Percentiles rank a stretch among this genome's conserved stretches.
phyloP scores from a whole-genome alignment of 1,284 basidiomycete genomes.

The Cryptococcus sp. region DNA sequence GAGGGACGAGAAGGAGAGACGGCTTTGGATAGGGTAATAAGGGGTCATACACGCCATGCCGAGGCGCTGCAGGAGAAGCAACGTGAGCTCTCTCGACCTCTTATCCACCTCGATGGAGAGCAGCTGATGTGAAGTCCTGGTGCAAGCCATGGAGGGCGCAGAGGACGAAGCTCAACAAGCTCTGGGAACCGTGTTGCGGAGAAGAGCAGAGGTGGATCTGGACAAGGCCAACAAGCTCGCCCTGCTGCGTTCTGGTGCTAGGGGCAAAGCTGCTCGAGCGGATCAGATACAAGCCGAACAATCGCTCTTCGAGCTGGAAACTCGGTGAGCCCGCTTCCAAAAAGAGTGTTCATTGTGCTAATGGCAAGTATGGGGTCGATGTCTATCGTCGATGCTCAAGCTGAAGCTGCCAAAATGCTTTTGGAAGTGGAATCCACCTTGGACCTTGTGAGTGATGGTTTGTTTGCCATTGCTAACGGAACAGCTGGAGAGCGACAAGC shows the following conservation, averaged over 20 bases:
- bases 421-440: slow-evolving; percentile 46
- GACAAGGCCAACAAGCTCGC: slow-evolving; percentile 56
- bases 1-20: slow-evolving; percentile 3
- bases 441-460: slow-evolving; percentile 41
- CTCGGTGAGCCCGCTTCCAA: no score
- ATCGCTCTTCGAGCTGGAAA: slow-evolving; percentile 39
- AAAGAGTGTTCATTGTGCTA: no score
- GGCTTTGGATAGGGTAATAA: slow-evolving; percentile 43
- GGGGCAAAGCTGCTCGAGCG: slow-evolving; percentile 58
- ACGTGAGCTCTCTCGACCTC: slow-evolving; percentile 20
- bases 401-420: slow-evolving; percentile 42
- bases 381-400: slow-evolving; percentile 14
- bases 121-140: slow-evolving; percentile 5
- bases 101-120: no score
- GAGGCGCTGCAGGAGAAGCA: slow-evolving; percentile 29
- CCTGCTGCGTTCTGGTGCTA: slow-evolving; percentile 55
- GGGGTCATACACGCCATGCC: slow-evolving; percentile 39
- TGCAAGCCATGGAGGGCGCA: not conserved
- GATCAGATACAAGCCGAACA: slow-evolving; percentile 54
- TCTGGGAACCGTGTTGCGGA: slow-evolving; percentile 11
- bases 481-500: slow-evolving; percentile 47
- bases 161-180: slow-evolving; percentile 38
- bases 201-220: slow-evolving; percentile 45
- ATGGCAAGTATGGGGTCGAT: not conserved
- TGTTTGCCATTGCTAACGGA: not conserved